Conservation (phyloP, 108 stramenopile genomes). For the Stephanodiscus minutulus region DNA sequence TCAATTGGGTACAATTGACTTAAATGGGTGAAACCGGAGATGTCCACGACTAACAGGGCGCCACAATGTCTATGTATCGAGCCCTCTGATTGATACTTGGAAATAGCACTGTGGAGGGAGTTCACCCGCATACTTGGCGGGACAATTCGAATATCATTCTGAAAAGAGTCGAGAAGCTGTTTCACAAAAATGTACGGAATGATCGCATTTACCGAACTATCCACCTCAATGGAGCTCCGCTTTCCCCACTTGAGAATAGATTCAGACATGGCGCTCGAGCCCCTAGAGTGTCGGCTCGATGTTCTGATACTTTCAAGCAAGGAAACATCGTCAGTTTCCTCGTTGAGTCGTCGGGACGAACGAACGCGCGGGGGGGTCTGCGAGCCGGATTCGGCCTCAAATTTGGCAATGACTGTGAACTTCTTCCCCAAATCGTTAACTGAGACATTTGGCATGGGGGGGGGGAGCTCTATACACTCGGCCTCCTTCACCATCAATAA, state of each 20-base stretch:
- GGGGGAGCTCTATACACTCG: conserved; percentile 13
- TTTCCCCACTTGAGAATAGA: conserved; percentile 13
- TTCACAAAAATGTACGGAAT: conserved; percentile 20
- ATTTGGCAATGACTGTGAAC: not conserved
- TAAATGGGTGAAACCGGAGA: conserved; percentile 54
- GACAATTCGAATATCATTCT: conserved; percentile 2
- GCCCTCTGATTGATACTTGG: conserved; percentile 20
- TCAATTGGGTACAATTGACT: conserved; percentile 22
- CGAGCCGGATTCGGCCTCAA: not conserved
- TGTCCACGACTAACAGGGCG: conserved; percentile 57
- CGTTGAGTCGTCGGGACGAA: too few relatives aligned
- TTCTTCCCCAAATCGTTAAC: not conserved
- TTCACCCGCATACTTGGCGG: conserved; percentile 4
- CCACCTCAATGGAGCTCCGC: conserved; percentile 2
- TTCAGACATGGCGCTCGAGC: not conserved
- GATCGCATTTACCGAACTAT: conserved; percentile 32
- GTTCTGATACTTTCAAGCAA: conserved; percentile 10
- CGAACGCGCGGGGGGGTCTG: too few relatives aligned
- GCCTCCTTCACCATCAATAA: conserved; percentile 19
- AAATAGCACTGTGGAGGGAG: conserved; percentile 7
- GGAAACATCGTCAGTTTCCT: conserved; percentile 10
- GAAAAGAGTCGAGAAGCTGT: conserved; percentile 25
- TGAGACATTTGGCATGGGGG: conserved; percentile 16
- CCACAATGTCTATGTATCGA: conserved; percentile 30
- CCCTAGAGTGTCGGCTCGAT: not conserved